Evolutionary conservation across 805 yeast species (phyloP).

Genomic region (Peterozyma xylosa): DNA sequence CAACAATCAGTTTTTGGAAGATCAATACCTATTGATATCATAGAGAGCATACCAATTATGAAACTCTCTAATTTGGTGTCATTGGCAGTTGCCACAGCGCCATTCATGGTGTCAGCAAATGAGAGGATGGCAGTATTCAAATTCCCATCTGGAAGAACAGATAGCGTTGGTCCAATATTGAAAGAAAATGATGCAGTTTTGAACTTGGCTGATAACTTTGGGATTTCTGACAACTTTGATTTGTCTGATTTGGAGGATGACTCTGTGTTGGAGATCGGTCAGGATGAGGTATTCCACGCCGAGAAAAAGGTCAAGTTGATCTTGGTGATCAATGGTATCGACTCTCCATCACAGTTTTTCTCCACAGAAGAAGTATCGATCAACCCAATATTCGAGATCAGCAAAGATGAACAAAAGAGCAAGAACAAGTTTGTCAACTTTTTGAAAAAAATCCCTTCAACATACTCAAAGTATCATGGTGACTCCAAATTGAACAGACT

Average conservation of each 20-base stretch:
- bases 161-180: conserved; percentile 9
- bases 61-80: neutral
- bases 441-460: conserved; percentile 16
- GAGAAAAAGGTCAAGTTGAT: conserved; percentile 24
- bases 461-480: neutral
- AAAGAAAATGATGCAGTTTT: conserved; percentile 26
- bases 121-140: conserved; percentile 6
- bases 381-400: conserved; percentile 15
- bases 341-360: conserved; percentile 23
- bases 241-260: conserved; percentile 14
- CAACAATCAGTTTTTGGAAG: too few relatives aligned
- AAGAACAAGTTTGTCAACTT: conserved; percentile 16
- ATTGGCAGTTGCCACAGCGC: neutral
- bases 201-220: conserved; percentile 39
- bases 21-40: too few relatives aligned
- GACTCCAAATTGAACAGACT: conserved; percentile 14
- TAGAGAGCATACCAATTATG: neutral
- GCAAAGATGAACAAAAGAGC: conserved; percentile 1
- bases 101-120: neutral
- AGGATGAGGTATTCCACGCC: conserved; percentile 14
- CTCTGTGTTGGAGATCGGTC: conserved; percentile 3
- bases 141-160: conserved; percentile 1
- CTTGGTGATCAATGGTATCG: conserved; percentile 34
- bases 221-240: conserved; percentile 27
- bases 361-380: conserved; percentile 6